phyloP scores from a whole-genome alignment of 305 asterid genomes.

The Fraxinus latifolia region DNA sequence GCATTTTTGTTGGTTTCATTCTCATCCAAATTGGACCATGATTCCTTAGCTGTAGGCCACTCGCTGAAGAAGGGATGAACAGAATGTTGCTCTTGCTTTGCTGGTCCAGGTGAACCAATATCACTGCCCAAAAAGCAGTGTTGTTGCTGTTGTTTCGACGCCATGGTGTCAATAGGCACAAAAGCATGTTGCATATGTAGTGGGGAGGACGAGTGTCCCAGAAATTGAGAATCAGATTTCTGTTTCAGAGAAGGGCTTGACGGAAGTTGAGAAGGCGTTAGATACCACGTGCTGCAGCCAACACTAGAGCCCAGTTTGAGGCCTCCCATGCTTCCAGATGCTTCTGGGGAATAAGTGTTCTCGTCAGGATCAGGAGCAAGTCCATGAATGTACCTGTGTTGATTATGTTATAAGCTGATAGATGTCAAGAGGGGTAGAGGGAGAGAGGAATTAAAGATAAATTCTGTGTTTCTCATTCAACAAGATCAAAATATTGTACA shows the following conservation, averaged over 20 bases:
- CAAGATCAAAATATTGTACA: neutral
- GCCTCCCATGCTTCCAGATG: slow-evolving; percentile 47
- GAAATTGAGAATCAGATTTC: slow-evolving; percentile 48
- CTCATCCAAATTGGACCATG: slow-evolving; percentile 71
- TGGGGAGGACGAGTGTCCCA: slow-evolving; percentile 47
- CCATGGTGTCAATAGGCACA: slow-evolving; percentile 43
- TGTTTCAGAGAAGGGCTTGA: slow-evolving; percentile 48
- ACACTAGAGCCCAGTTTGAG: slow-evolving; percentile 54
- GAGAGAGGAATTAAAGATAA: slow-evolving; percentile 8
- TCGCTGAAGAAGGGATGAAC: slow-evolving; percentile 84
- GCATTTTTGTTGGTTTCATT: slow-evolving; percentile 51
- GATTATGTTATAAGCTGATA: neutral
- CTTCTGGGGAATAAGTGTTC: slow-evolving; percentile 54
- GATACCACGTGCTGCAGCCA: slow-evolving; percentile 56
- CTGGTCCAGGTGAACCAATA: slow-evolving; percentile 41
- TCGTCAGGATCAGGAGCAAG: slow-evolving; percentile 44
- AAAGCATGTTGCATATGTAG: slow-evolving; percentile 41
- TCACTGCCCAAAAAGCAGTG: slow-evolving; percentile 66
- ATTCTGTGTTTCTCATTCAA: neutral
- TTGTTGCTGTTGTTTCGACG: slow-evolving; percentile 59
- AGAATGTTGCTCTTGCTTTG: slow-evolving; percentile 56
- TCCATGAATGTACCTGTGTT: slow-evolving; percentile 60
- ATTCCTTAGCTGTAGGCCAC: slow-evolving; percentile 76
- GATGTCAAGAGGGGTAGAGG: neutral
- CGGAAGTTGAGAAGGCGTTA: slow-evolving; percentile 65